Evolutionary conservation across 2,329 filamentous ascomycete genomes (phyloP).

Genomic region (Pseudogymnoascus sp.): DNA sequence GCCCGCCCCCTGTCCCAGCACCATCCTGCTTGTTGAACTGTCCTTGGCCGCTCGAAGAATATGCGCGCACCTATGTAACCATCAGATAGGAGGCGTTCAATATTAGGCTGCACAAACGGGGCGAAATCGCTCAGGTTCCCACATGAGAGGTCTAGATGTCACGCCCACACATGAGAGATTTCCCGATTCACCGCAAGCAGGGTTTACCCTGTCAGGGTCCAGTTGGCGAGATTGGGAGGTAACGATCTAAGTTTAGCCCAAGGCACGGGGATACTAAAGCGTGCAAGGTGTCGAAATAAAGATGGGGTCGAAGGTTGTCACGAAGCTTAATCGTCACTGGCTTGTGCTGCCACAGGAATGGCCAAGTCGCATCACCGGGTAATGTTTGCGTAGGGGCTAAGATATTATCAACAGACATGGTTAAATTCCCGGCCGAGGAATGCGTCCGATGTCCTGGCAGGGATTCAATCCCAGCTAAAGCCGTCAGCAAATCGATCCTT

Average conservation of each 20-base stretch:
- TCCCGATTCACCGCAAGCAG: background rate
- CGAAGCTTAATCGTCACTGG: conserved; percentile 6
- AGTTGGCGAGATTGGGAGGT: background rate
- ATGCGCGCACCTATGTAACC: background rate
- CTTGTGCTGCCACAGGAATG: background rate
- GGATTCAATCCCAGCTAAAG: background rate
- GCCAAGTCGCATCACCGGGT: background rate
- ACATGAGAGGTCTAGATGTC: background rate
- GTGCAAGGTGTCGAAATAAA: background rate
- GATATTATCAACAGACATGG: background rate
- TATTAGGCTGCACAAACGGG: background rate
- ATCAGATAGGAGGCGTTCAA: background rate
- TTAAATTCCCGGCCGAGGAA: background rate
- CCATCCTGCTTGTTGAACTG: background rate
- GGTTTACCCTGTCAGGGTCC: background rate
- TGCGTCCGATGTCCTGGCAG: background rate
- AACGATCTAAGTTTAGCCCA: background rate
- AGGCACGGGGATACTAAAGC: background rate
- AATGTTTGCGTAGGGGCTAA: background rate
- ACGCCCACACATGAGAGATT: background rate
- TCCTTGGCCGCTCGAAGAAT: background rate
- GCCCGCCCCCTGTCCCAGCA: background rate
- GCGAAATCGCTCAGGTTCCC: background rate
- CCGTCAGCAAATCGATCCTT: background rate
- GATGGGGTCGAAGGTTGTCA: background rate